Base-by-base conservation (phyloP, 2,329 filamentous ascomycete genomes). In the Aphanocladium album region DNA sequence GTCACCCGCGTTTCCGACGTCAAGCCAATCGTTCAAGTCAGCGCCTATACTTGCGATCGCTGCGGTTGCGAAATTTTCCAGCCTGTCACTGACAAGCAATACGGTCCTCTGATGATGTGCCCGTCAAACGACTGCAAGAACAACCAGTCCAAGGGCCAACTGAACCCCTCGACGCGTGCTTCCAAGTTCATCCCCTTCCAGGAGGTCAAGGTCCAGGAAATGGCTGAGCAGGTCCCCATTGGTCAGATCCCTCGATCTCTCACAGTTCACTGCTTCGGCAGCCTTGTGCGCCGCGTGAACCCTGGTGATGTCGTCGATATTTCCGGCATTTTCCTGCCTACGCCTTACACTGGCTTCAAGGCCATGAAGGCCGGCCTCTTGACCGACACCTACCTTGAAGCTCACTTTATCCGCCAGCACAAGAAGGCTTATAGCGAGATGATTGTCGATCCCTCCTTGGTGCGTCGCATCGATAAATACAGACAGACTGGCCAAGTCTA, bases 41-140 rank as follows among this genome's bases (percentile, higher is more conserved):
- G 96, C 73, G 95, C 95, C 41, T 99, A 99, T 76, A 95, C 93
- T 57, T 99, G 95, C 76, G 95, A 99, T 74, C 88, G 91, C 63
- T 99, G 95, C 70, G 95, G 95, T 62, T 93, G 89, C 72, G 95
- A 99, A 76, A 93, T 99, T 70, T 99, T 98, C 82, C 95, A 99
- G 76, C 93, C 96, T 3, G 84, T 99, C 68, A 91, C 86, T 61
- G 89, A 92, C 60, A 97, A 93, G 76, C 90, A 96, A 67, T 99
- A 92, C 71, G 89, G 90, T 1, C 95, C 95, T 2, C 80, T 99
- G 64, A 85, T 88, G 0, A 85, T 91, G 71, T 99, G 95, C 73
- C 89, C 92, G 14, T 98, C 95, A 1, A 78, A 87, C n/a, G 91
- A 96, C 67, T 99, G 95, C 80, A 86, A 89, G 72, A 82, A 83